Conservation (phyloP, 2,329 filamentous ascomycete genomes). For the Camillea tinctor region DNA sequence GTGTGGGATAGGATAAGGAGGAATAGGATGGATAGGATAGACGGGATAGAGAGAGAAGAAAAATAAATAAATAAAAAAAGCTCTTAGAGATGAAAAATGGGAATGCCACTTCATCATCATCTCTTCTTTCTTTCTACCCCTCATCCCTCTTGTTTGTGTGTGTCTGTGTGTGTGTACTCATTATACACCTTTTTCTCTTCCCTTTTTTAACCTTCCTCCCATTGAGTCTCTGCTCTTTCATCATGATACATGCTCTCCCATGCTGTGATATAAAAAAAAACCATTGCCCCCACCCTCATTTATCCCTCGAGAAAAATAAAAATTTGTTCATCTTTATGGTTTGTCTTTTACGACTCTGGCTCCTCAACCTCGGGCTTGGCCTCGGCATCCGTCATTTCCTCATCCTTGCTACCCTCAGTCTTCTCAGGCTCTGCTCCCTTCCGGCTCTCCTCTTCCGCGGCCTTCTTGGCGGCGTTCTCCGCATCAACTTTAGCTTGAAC, state of each 20-base stretch:
- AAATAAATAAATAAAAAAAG: too few species aligned
- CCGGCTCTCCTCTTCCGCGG: slow-evolving; percentile 53
- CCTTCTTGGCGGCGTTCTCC: slow-evolving; percentile 74
- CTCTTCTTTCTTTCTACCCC: too few species aligned
- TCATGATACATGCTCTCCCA: neutral
- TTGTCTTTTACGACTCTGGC: slow-evolving; percentile 29
- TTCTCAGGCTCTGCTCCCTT: slow-evolving; percentile 54
- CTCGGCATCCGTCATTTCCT: slow-evolving; percentile 65
- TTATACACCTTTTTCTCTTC: neutral
- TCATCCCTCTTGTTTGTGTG: too few species aligned
- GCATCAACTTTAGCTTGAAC: slow-evolving; percentile 75
- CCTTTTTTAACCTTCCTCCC: neutral
- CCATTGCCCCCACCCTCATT: neutral
- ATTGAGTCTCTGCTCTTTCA: neutral
- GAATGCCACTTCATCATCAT: neutral
- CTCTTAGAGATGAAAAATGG: neutral
- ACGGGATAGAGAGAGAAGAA: too few species aligned
- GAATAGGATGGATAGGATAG: neutral
- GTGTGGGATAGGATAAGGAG: too few species aligned
- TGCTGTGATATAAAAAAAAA: neutral
- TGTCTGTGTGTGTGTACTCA: too few species aligned
- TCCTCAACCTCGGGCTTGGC: slow-evolving; percentile 52
- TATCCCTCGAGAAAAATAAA: neutral
- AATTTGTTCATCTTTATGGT: neutral
- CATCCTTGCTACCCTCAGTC: slow-evolving; percentile 50